These are phyloP conservation scores for Theileria equi DNA, from an alignment of 169 alveolate genomes.

Conservation along the genomic window DNA sequence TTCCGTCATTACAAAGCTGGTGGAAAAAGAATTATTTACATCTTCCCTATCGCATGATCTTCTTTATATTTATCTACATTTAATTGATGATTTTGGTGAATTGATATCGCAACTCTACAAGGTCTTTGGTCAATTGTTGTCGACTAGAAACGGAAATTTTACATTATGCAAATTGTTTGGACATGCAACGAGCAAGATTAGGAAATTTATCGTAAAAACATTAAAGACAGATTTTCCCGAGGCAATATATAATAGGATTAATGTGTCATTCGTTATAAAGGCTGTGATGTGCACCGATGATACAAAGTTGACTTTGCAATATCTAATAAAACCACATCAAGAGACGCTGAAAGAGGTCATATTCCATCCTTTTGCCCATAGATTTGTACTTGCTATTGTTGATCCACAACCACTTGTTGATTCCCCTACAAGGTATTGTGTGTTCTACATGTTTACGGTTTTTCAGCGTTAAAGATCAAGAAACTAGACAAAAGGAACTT, in stretches of 20 bases:
- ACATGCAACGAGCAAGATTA: conserved; percentile 50
- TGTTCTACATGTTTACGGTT: not conserved
- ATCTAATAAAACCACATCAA: conserved; percentile 39
- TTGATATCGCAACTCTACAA: conserved; percentile 26
- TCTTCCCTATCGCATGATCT: conserved; percentile 55
- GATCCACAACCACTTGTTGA: conserved; percentile 19
- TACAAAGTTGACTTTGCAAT: conserved; percentile 50
- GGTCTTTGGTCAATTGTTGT: conserved; percentile 53
- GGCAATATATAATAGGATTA: conserved; percentile 41
- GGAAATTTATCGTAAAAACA: conserved; percentile 46
- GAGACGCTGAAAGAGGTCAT: conserved; percentile 23
- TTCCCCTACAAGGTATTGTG: conserved; percentile 30
- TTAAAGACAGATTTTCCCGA: conserved; percentile 53
- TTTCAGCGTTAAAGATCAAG: conserved; percentile 46
- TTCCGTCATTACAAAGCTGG: conserved; percentile 28
- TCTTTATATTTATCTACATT: conserved; percentile 27
- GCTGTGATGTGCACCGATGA: conserved; percentile 50
- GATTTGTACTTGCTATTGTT: conserved; percentile 18
- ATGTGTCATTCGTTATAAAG: conserved; percentile 29
- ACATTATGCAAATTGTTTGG: conserved; percentile 35
- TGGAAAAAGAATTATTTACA: conserved; percentile 52
- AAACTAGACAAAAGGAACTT: conserved; percentile 32
- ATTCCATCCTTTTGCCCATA: conserved; percentile 14
- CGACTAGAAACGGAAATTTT: conserved; percentile 54
- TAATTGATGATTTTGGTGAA: conserved; percentile 39